Evolutionary conservation across 2,329 filamentous ascomycete species (phyloP).

Genomic region (Colletotrichum sp.): DNA sequence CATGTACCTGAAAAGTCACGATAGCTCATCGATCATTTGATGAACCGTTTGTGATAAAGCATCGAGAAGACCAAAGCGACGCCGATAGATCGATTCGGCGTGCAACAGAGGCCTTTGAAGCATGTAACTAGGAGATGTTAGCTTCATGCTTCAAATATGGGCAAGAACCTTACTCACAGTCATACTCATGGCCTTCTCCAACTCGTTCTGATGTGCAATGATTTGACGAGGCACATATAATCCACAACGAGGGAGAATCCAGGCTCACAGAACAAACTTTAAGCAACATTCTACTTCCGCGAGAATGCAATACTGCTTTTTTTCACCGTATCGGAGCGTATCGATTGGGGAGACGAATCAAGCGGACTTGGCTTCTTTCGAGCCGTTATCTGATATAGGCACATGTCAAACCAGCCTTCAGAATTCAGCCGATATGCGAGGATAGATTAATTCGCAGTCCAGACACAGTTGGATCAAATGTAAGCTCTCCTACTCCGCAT

Average conservation of each 20-base stretch:
- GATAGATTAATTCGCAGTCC: neutral
- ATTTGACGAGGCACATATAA: neutral
- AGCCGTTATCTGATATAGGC: neutral
- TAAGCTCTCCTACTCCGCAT: neutral
- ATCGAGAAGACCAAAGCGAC: neutral
- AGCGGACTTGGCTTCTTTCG: neutral
- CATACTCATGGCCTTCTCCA: neutral
- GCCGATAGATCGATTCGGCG: neutral
- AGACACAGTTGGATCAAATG: neutral
- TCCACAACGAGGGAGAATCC: neutral
- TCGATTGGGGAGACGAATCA: neutral
- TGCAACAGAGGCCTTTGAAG: neutral
- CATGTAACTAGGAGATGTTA: neutral
- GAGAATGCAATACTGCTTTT: neutral
- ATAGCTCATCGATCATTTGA: neutral
- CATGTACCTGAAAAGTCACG: neutral
- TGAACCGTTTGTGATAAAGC: neutral
- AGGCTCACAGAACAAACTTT: neutral
- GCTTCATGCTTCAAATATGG: neutral
- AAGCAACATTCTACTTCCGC: neutral
- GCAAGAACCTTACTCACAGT: neutral
- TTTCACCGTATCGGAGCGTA: neutral
- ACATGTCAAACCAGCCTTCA: neutral
- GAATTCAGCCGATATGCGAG: neutral
- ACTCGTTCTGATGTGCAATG: neutral